Base-by-base conservation (phyloP, 495 filamentous ascomycete species). In the Clohesyomyces aquaticus region DNA sequence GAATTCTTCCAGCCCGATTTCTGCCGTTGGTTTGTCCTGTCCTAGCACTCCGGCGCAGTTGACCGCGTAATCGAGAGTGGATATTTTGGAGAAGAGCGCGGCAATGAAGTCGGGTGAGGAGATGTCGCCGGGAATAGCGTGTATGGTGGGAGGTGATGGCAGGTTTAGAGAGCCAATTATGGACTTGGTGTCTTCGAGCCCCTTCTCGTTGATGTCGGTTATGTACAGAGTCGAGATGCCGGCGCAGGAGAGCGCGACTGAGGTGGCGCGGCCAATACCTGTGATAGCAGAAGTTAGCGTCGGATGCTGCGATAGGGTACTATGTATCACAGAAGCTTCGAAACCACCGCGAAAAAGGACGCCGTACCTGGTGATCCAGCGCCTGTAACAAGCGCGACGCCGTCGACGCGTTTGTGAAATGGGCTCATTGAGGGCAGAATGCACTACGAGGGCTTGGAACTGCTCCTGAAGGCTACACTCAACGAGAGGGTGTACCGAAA, bases 1-100 rank as follows among this genome's bases (percentile, higher is more conserved):
- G 74, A 77, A 82, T 8, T 78, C 75, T 0, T 61, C 70, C 42
- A 77, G 55, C 16, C 62, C 46, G 35, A 73, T 67, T 21, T 77
- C 70, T 25, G 74, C 65, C 4, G 77, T 77, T 0, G 67, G 49
- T 0, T 61, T 63, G 0, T 69, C 46, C 0, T 41, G 51, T 0
- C 71, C 66, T 4, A 62, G 48, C 2, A 73, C 65, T 10, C 71
- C 72, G 3, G 67, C 72, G 46, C 71, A 72, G 55, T 71, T 71
- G 25, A 73, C 53, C 0, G 59, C 69, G 49, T 67, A 67, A 35
- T 75, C 73, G 3, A 71, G 57, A 4, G 23, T 22, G 56, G 58
- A 29, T 63, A 71, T 45, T 52, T 56, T 8, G 14, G 59, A 4
- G 41, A 64, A 64, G 27, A 71, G 41, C 45, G 71, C 64, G n/a